These are phyloP conservation scores for Microcyclospora pomicola DNA, from an alignment of 2,329 filamentous ascomycete species.

Conservation along the genomic window DNA sequence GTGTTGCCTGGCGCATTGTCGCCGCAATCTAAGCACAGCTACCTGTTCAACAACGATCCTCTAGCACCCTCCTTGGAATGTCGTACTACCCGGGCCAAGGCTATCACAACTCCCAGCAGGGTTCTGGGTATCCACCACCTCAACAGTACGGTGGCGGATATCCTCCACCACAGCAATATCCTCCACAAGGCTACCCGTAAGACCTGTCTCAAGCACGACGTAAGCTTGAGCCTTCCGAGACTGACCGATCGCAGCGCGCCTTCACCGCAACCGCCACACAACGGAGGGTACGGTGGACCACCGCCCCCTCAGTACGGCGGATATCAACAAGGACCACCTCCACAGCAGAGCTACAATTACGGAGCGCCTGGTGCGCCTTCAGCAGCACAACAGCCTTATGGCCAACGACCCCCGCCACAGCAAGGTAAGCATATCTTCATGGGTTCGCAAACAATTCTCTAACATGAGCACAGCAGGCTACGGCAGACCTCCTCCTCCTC, in stretches of 20 bases:
- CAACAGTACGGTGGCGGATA: constrained; percentile 13
- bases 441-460: constrained; percentile 45
- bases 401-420: constrained; percentile 27
- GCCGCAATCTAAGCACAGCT: not conserved
- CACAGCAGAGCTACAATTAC: constrained; percentile 29
- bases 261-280: constrained; percentile 27
- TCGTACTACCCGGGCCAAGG: constrained; percentile 20
- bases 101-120: constrained; percentile 18
- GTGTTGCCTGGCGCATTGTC: not conserved
- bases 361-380: constrained; percentile 5
- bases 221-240: too few species aligned
- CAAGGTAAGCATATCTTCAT: too few species aligned
- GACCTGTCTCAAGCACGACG: too few species aligned
- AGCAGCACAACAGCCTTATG: constrained; percentile 30
- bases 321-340: constrained; percentile 27
- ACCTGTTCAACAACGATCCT: too few species aligned
- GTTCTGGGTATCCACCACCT: constrained; percentile 10
- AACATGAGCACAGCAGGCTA: constrained; percentile 25
- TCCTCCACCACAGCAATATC: constrained; percentile 18
- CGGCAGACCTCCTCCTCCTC: constrained; percentile 20
- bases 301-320: constrained; percentile 22
- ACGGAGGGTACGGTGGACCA: constrained; percentile 28
- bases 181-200: constrained; percentile 6
- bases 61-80: constrained; percentile 7
- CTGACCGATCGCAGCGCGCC: constrained; percentile 10